These are phyloP conservation scores for Sphaerostilbella broomeana DNA, from an alignment of 2,329 filamentous ascomycete species.

Conservation along the genomic window DNA sequence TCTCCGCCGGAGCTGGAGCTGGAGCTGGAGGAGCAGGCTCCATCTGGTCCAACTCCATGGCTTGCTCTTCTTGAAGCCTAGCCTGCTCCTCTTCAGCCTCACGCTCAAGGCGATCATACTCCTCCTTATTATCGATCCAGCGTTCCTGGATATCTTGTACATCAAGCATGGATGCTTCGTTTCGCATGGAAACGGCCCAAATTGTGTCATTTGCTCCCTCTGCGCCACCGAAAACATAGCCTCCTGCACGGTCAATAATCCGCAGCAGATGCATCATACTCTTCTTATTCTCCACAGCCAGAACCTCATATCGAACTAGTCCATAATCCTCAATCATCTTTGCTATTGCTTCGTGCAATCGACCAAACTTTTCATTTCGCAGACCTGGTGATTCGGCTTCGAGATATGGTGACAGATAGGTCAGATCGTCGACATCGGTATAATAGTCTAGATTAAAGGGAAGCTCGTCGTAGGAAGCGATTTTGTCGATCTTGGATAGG, in stretches of 20 bases:
- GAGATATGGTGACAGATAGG: slow-evolving; percentile 73
- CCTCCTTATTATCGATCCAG: slow-evolving; percentile 87
- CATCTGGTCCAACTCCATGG: slow-evolving; percentile 32
- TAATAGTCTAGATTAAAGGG: slow-evolving; percentile 97
- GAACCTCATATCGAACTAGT: slow-evolving; percentile 83
- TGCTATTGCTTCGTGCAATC: slow-evolving; percentile 80
- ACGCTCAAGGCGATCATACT: slow-evolving; percentile 74
- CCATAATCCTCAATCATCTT: slow-evolving; percentile 84
- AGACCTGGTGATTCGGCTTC: slow-evolving; percentile 68
- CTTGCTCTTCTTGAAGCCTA: slow-evolving; percentile 36
- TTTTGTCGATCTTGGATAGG: slow-evolving; percentile 94
- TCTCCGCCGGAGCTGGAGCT: slow-evolving; percentile 18
- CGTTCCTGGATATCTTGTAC: slow-evolving; percentile 88
- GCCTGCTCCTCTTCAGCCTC: slow-evolving; percentile 70
- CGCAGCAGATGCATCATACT: slow-evolving; percentile 91
- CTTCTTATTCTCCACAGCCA: slow-evolving; percentile 93
- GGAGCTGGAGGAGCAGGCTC: slow-evolving; percentile 19
- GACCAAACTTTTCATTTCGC: slow-evolving; percentile 68
- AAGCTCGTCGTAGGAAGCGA: slow-evolving; percentile 74
- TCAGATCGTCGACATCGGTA: slow-evolving; percentile 91
- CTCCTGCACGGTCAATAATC: slow-evolving; percentile 84
- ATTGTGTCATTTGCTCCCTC: slow-evolving; percentile 92
- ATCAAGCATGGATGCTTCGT: slow-evolving; percentile 67
- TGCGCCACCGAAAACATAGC: slow-evolving; percentile 85
- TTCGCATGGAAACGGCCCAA: slow-evolving; percentile 94